Evolutionary conservation across 768 basidiomycete species (phyloP).

Genomic region (Leccinum longicurvipes): DNA sequence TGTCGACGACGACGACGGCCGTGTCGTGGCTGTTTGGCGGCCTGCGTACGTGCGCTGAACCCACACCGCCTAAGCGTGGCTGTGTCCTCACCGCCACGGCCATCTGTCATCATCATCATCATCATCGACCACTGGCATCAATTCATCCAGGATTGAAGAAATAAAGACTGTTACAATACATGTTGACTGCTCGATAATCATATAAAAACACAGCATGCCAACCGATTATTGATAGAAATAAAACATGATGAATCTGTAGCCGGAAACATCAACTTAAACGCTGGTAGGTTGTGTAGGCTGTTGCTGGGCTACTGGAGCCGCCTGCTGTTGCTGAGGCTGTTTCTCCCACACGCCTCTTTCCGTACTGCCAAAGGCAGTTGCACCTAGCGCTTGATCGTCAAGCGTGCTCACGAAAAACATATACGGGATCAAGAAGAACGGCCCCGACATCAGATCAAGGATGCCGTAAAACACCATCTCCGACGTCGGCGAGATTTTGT

Average conservation of each 20-base stretch:
- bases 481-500: constrained; percentile 45
- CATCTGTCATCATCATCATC: neutral
- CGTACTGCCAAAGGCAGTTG: constrained; percentile 9
- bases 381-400: neutral
- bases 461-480: constrained; percentile 59
- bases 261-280: neutral
- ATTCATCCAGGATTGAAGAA: too few species aligned
- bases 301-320: neutral
- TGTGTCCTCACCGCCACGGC: constrained; percentile 7
- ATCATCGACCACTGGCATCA: too few species aligned
- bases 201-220: neutral
- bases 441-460: constrained; percentile 38
- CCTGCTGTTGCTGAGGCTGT: neutral
- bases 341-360: constrained; percentile 4
- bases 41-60: constrained; percentile 1
- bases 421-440: constrained; percentile 36
- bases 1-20: neutral
- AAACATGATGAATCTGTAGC: neutral
- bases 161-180: neutral
- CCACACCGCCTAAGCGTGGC: constrained; percentile 16
- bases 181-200: neutral
- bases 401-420: constrained; percentile 15
- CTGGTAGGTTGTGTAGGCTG: neutral
- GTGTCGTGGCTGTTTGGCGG: constrained; percentile 1
- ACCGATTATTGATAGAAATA: neutral